Conservation (phyloP, 768 basidiomycete species). For the Rhodotorula taiwanensis region DNA sequence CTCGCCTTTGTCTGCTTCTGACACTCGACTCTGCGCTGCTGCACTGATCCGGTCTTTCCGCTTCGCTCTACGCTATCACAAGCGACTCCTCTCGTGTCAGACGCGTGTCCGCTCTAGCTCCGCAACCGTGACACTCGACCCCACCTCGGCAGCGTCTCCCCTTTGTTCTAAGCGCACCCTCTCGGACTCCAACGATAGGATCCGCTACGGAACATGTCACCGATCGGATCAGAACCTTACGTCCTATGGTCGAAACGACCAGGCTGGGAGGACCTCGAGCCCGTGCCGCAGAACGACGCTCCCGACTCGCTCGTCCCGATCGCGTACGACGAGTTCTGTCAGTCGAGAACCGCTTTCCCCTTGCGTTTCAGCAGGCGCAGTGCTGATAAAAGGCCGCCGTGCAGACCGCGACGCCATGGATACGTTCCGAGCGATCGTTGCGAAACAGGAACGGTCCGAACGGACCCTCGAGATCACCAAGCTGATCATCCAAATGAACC, state of each 20-base stretch:
- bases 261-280: constrained; percentile 68
- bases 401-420: constrained; percentile 86
- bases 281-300: constrained; percentile 71
- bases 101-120: too few relatives aligned
- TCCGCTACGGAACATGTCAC: too few relatives aligned
- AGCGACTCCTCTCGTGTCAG: too few relatives aligned
- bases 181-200: too few relatives aligned
- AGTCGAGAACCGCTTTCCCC: constrained; percentile 44
- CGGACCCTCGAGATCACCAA: constrained; percentile 84
- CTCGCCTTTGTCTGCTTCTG: too few relatives aligned
- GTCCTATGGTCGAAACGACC: constrained; percentile 8
- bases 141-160: not conserved
- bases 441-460: constrained; percentile 66
- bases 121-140: too few relatives aligned
- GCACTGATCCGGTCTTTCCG: too few relatives aligned
- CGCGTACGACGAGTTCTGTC: constrained; percentile 82
- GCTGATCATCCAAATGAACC: constrained; percentile 79
- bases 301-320: constrained; percentile 80
- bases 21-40: too few relatives aligned
- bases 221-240: constrained; percentile 6
- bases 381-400: not conserved
- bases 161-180: too few relatives aligned
- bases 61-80: too few relatives aligned
- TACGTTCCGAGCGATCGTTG: constrained; percentile 80
- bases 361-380: constrained; percentile 7